Evolutionary conservation across 2,329 filamentous ascomycete genomes (phyloP), one percentile per base, ranked within the genome.

Genomic region (Fusarium clavum): DNA sequence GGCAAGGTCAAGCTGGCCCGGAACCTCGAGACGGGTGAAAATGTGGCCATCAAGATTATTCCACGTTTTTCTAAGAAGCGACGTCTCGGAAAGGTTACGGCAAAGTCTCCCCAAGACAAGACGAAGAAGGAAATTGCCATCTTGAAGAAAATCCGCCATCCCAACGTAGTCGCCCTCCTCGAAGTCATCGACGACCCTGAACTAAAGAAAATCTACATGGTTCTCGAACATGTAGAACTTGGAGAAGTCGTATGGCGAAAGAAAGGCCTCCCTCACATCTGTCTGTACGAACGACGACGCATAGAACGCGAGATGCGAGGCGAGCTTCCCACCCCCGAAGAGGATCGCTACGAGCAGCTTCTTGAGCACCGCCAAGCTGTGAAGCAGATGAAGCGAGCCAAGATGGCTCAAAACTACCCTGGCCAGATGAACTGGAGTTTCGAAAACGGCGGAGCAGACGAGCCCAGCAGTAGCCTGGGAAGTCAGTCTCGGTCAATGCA

Each of bases 181-280:
- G 96, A 99, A 82, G 94, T 99, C 76, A 98, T 99, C 75, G 96
- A 99, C 78, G 96, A 99, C 78, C 95, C 95, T 3, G 93, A 94
- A 75, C 89, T 94, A 62, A 96, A 97, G 83, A 99, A 99, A 82
- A 97, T 99, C 67, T 99, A 99, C 82, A 95, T 99, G 82, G 93
- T 98, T 22, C 87, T 99, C 45, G 96, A 99, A 80, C 95, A 95
- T 80, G 94, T 98, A 60, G 94, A 98, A 78, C 87, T 95, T 43
- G 95, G 96, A 54, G 96, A 99, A 81, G 93, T 99, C 61, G 88
- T 94, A 49, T 99, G 96, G 96, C 90, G 96, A 57, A 95, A 92
- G 78, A 94, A 94, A 81, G 95, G 94, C 8, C 85, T 94, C 9
- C 92, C 91, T 59, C 92, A 94, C 75, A 92, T 98, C 70, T 93